Conservation (phyloP, 768 basidiomycete genomes). For the Mycena indigotica region DNA sequence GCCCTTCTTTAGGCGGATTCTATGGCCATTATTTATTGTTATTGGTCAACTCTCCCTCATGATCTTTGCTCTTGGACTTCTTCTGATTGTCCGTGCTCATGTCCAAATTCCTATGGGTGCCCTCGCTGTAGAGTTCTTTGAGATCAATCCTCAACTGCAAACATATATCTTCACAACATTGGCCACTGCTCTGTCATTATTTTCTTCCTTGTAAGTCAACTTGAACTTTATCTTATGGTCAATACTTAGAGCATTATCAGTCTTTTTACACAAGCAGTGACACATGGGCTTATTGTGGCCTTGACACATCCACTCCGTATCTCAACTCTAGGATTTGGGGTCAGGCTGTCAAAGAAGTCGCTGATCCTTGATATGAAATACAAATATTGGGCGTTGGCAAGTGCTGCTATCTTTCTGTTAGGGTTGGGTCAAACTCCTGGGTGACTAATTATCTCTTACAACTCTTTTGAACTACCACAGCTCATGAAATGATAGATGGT, state of each 20-base stretch:
- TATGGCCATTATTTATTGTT: neutral
- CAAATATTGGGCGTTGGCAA: slow-evolving; percentile 2
- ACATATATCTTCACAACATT: slow-evolving; percentile 8
- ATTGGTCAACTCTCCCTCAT: neutral
- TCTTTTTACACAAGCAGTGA: slow-evolving; percentile 10
- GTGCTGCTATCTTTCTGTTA: slow-evolving; percentile 1
- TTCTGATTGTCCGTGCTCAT: neutral
- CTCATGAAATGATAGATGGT: slow-evolving; percentile 3
- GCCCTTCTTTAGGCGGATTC: neutral
- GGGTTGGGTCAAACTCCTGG: slow-evolving; percentile 6
- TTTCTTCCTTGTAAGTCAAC: slow-evolving; percentile 10
- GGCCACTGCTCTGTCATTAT: slow-evolving; percentile 3
- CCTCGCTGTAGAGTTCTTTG: neutral
- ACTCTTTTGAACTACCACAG: no score
- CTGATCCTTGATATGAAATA: neutral
- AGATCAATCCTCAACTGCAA: neutral
- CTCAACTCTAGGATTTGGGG: slow-evolving; percentile 4
- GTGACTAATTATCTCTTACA: neutral
- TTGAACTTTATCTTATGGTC: no score
- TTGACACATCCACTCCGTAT: slow-evolving; percentile 3
- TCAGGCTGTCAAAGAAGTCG: neutral
- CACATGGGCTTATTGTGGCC: slow-evolving; percentile 1
- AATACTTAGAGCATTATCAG: neutral
- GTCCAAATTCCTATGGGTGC: neutral
- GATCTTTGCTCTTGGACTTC: neutral